A percentile compares a stretch with the other conserved stretches of the same genome.
Evolutionary conservation across 495 filamentous ascomycete species (phyloP).

Genomic region (Penicillium maclennaniae): DNA sequence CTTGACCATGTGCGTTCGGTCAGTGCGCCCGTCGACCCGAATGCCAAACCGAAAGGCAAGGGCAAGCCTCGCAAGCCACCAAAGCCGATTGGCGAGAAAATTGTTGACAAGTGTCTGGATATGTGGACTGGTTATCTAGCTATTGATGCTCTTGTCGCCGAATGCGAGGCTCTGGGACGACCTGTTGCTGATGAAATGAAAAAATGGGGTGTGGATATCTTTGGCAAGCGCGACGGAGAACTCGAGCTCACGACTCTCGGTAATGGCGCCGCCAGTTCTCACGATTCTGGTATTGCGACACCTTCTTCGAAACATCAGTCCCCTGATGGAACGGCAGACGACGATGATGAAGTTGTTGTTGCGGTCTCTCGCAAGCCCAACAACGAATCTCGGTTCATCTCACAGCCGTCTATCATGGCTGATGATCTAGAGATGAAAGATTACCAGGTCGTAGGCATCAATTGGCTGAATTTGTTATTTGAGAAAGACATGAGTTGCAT

Average conservation of each 20-base stretch:
- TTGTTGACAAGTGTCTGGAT: slow-evolving; percentile 66
- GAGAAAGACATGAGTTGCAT: slow-evolving; percentile 77
- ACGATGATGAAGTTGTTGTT: slow-evolving; percentile 42
- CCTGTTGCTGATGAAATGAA: slow-evolving; percentile 66
- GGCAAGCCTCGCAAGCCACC: slow-evolving; percentile 44
- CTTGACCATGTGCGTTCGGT: slow-evolving; percentile 63
- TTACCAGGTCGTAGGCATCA: slow-evolving; percentile 91
- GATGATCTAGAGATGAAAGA: slow-evolving; percentile 73
- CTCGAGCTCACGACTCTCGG: slow-evolving; percentile 60
- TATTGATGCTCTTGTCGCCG: slow-evolving; percentile 70
- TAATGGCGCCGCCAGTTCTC: slow-evolving; percentile 36
- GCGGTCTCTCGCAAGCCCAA: slow-evolving; percentile 34
- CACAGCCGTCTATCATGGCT: slow-evolving; percentile 71
- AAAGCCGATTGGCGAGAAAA: slow-evolving; percentile 61
- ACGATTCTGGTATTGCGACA: slow-evolving; percentile 74
- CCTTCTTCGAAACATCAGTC: slow-evolving; percentile 51
- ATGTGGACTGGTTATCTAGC: slow-evolving; percentile 74
- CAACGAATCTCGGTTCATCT: slow-evolving; percentile 42
- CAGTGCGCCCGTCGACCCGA: slow-evolving; percentile 39
- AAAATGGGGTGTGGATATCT: slow-evolving; percentile 73
- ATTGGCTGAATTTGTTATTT: slow-evolving; percentile 85
- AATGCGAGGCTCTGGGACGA: slow-evolving; percentile 67
- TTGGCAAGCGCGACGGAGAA: slow-evolving; percentile 63
- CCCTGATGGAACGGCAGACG: slow-evolving; percentile 26
- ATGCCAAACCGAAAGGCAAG: slow-evolving; percentile 44